These are phyloP conservation scores for Drechmeria coniospora DNA, from an alignment of 2,329 filamentous ascomycete species.

Conservation along the genomic window DNA sequence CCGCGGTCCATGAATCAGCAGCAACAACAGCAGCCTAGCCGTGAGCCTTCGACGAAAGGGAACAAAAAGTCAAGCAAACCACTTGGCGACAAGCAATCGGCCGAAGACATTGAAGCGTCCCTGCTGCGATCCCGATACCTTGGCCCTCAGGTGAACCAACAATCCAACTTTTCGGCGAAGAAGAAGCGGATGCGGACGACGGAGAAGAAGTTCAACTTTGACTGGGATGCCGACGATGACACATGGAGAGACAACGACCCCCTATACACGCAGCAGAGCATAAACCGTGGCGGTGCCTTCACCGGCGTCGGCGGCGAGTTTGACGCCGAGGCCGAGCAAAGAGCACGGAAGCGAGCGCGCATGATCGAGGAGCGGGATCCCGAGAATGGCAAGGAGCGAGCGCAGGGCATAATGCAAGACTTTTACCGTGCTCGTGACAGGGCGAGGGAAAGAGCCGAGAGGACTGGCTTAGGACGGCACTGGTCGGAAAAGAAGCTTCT, in stretches of 20 bases:
- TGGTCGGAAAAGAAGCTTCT: conserved; percentile 89
- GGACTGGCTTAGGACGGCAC: conserved; percentile 73
- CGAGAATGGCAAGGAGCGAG: conserved; percentile 62
- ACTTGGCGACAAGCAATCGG: conserved; percentile 22
- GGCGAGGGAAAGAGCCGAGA: conserved; percentile 55
- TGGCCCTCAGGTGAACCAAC: conserved; percentile 71
- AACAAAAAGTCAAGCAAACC: conserved; percentile 23
- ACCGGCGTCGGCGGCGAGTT: conserved; percentile 35
- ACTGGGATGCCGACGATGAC: conserved; percentile 92
- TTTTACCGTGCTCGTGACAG: conserved; percentile 45
- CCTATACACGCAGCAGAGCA: conserved; percentile 38
- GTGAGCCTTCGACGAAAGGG: conserved; percentile 20
- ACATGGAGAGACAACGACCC: conserved; percentile 57
- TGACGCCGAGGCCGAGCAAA: conserved; percentile 39
- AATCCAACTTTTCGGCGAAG: conserved; percentile 78
- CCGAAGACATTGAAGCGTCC: conserved; percentile 55
- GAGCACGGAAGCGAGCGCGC: conserved; percentile 43
- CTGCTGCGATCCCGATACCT: conserved; percentile 74
- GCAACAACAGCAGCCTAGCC: conserved; percentile 28
- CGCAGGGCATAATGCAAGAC: conserved; percentile 70
- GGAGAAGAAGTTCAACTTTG: conserved; percentile 97
- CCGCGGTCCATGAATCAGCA: conserved; percentile 49
- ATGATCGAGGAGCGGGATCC: conserved; percentile 60
- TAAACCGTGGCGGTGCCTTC: conserved; percentile 20
- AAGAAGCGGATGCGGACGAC: conserved; percentile 90